Percentiles rank a stretch among this genome's conserved stretches.
These are phyloP conservation scores for Paramecium octaurelia DNA, from an alignment of 73 alveolate species.

Conservation along the genomic window DNA sequence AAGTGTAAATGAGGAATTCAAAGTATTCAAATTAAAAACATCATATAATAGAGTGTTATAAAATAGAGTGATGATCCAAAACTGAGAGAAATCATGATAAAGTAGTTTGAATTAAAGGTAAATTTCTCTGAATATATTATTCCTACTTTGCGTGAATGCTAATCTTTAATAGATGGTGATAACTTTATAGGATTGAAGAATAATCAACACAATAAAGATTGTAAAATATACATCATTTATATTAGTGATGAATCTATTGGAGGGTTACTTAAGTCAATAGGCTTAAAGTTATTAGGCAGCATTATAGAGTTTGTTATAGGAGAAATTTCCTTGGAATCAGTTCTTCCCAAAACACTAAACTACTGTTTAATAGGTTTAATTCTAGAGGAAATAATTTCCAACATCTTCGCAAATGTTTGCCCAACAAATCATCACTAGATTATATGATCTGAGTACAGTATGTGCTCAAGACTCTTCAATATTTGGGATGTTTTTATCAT, in stretches of 20 bases:
- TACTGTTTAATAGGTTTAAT: not conserved
- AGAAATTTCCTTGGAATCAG: slow-evolving; percentile 29
- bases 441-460: slow-evolving; percentile 19
- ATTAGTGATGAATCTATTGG: slow-evolving; percentile 20
- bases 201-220: not conserved
- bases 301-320: not conserved
- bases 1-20: not conserved
- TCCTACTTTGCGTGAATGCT: slow-evolving; percentile 28
- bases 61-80: slow-evolving; percentile 13
- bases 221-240: not conserved
- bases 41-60: not conserved
- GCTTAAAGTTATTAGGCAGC: not conserved
- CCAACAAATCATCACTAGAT: not conserved
- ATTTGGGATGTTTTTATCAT: slow-evolving; percentile 36
- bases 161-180: slow-evolving; percentile 49
- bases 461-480: slow-evolving; percentile 22
- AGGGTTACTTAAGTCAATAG: not conserved
- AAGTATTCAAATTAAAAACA: not conserved
- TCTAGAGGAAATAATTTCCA: slow-evolving; percentile 25
- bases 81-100: slow-evolving; percentile 19
- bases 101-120: slow-evolving; percentile 19
- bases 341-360: not conserved
- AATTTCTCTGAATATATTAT: slow-evolving; percentile 19
- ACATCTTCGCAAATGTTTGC: slow-evolving; percentile 18
- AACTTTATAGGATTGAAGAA: not conserved